Percentiles rank a stretch among this genome's conserved stretches.
These are phyloP conservation scores for Mimosa pudica DNA, from an alignment of 306 rosid genomes.

Conservation along the genomic window DNA sequence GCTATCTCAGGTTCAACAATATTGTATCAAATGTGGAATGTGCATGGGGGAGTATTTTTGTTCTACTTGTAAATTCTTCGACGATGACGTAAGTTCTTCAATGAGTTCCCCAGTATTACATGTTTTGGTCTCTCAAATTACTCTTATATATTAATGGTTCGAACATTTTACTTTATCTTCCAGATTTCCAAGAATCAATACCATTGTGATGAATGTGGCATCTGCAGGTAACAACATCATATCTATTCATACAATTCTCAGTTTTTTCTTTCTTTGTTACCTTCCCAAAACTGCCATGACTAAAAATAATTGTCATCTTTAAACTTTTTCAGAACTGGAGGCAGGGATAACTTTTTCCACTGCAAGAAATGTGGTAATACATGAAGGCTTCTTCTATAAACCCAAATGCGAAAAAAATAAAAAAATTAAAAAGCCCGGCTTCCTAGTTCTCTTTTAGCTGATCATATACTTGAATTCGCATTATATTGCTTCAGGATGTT, in stretches of 20 bases:
- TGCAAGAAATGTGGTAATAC: slow-evolving; percentile 67
- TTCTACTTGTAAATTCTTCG: slow-evolving; percentile 76
- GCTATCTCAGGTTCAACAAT: slow-evolving; percentile 73
- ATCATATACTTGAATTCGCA: slow-evolving; percentile 1
- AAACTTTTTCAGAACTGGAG: slow-evolving; percentile 67
- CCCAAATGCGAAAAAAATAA: background rate
- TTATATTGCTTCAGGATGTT: slow-evolving; percentile 57
- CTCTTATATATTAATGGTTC: background rate
- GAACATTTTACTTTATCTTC: background rate
- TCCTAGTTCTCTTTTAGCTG: background rate
- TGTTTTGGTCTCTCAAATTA: background rate
- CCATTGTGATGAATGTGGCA: slow-evolving; percentile 89
- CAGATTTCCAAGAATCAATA: slow-evolving; percentile 76
- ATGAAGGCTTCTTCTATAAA: background rate
- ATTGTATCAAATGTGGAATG: slow-evolving; percentile 72
- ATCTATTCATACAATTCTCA: slow-evolving; percentile 17
- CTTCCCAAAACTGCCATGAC: background rate
- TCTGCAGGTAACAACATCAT: slow-evolving; percentile 66
- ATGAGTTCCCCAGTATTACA: background rate
- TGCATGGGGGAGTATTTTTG: slow-evolving; percentile 91
- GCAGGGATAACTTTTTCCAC: slow-evolving; percentile 80
- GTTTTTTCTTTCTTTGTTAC: background rate
- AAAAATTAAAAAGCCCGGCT: background rate
- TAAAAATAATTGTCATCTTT: background rate
- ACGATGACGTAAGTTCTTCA: slow-evolving; percentile 69